These are phyloP conservation scores for Apostasia shenzhenica DNA, from an alignment of 106 monocot species.

Conservation along the genomic window DNA sequence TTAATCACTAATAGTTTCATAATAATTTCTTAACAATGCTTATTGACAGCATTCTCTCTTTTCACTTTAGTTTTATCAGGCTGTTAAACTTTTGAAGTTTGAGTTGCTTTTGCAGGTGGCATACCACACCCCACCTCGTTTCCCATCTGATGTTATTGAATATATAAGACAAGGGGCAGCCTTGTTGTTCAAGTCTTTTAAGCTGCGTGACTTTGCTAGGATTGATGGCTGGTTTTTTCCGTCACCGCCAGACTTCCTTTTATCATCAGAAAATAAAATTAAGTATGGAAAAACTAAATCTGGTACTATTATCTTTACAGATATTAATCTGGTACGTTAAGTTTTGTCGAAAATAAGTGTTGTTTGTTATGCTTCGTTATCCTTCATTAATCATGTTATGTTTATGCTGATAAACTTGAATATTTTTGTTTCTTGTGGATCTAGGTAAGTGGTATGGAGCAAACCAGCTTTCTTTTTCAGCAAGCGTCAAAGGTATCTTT, in stretches of 20 bases:
- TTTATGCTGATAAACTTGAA: background rate
- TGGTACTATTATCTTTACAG: constrained; percentile 74
- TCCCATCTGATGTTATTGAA: constrained; percentile 56
- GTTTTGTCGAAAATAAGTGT: constrained; percentile 2
- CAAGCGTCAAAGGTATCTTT: constrained; percentile 80
- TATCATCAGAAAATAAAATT: constrained; percentile 22
- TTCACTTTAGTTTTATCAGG: background rate
- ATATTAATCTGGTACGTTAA: constrained; percentile 78
- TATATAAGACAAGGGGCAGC: constrained; percentile 75
- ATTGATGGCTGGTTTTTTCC: constrained; percentile 96
- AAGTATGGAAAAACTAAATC: constrained; percentile 50
- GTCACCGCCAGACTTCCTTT: constrained; percentile 19
- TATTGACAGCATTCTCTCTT: no score
- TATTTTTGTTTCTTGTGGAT: constrained; percentile 7
- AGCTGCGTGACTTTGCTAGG: constrained; percentile 80
- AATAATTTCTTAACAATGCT: no score
- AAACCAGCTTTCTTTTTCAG: constrained; percentile 96
- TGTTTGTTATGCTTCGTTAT: background rate
- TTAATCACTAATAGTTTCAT: no score
- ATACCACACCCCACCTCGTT: constrained; percentile 90
- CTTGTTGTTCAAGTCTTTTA: constrained; percentile 44
- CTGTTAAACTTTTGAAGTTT: background rate
- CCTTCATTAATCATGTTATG: background rate
- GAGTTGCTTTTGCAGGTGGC: constrained; percentile 43
- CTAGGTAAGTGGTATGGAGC: constrained; percentile 98